Conservation (phyloP, 345 rosid genomes). For the Erodium maritimum region DNA sequence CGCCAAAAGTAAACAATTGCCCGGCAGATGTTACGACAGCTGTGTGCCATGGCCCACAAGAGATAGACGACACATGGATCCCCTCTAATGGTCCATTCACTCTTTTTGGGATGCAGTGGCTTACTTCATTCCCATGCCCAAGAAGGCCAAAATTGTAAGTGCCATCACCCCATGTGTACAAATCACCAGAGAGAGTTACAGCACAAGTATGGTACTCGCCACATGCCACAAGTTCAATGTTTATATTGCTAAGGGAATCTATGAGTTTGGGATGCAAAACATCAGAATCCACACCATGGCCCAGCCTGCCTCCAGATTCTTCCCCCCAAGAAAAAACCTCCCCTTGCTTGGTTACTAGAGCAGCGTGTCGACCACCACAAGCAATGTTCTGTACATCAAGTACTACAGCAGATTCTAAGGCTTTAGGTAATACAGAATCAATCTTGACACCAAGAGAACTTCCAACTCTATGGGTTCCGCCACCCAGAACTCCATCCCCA, state of each 20-base stretch:
- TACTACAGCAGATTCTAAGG: constrained; percentile 67
- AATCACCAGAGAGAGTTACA: constrained; percentile 77
- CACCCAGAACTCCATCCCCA: constrained; percentile 59
- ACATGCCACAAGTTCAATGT: constrained; percentile 63
- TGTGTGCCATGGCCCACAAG: constrained; percentile 87
- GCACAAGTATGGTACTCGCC: constrained; percentile 74
- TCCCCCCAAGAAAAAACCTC: constrained; percentile 76
- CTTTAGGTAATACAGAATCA: constrained; percentile 60
- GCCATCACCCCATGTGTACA: constrained; percentile 78
- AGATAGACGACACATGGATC: constrained; percentile 59
- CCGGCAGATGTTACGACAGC: constrained; percentile 67
- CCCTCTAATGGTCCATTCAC: constrained; percentile 70
- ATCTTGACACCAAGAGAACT: constrained; percentile 31
- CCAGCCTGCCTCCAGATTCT: constrained; percentile 76
- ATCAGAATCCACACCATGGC: constrained; percentile 72
- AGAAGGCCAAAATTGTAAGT: constrained; percentile 61
- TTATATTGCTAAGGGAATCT: constrained; percentile 46
- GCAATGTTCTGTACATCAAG: constrained; percentile 72
- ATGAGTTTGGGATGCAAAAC: constrained; percentile 63
- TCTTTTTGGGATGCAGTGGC: constrained; percentile 74
- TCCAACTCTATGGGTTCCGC: constrained; percentile 48
- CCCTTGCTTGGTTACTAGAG: constrained; percentile 69
- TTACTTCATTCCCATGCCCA: constrained; percentile 69
- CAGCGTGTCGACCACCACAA: constrained; percentile 63
- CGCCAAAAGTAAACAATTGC: constrained; percentile 67